Evolutionary conservation across 2,329 filamentous ascomycete species (phyloP).

Genomic region (Cyphellophora attinorum): DNA sequence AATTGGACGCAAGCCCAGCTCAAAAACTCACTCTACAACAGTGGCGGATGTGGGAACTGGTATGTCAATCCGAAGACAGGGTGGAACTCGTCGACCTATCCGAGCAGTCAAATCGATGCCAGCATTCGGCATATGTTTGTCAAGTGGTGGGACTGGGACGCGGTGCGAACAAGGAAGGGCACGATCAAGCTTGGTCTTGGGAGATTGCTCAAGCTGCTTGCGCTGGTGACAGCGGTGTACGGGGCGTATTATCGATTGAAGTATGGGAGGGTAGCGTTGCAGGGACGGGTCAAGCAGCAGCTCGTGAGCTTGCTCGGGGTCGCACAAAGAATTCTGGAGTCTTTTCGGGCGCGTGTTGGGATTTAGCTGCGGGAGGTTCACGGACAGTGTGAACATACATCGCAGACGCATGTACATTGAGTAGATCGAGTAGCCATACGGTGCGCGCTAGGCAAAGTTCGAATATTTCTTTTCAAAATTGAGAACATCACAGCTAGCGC

Average conservation of each 20-base stretch:
- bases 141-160: constrained; percentile 44
- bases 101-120: constrained; percentile 44
- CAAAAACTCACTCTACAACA: constrained; percentile 38
- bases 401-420: too few species aligned
- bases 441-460: too few species aligned
- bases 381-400: too few species aligned
- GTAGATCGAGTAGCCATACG: too few species aligned
- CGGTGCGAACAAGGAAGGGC: constrained; percentile 41
- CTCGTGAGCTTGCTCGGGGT: too few species aligned
- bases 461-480: too few species aligned
- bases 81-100: constrained; percentile 43
- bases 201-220: constrained; percentile 14
- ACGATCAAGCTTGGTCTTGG: constrained; percentile 22
- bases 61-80: constrained; percentile 36
- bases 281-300: constrained; percentile 1
- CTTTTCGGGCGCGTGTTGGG: too few species aligned
- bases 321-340: too few species aligned
- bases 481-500: too few species aligned
- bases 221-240: constrained; percentile 5
- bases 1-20: constrained; percentile 36
- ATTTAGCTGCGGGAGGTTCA: too few species aligned
- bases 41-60: constrained; percentile 39
- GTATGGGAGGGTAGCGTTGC: constrained; percentile 5
- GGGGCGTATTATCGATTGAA: constrained; percentile 4
- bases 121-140: constrained; percentile 42